Base-by-base conservation (phyloP, 371 early-diverging fungal genomes). In the Funneliformis caledonium region DNA sequence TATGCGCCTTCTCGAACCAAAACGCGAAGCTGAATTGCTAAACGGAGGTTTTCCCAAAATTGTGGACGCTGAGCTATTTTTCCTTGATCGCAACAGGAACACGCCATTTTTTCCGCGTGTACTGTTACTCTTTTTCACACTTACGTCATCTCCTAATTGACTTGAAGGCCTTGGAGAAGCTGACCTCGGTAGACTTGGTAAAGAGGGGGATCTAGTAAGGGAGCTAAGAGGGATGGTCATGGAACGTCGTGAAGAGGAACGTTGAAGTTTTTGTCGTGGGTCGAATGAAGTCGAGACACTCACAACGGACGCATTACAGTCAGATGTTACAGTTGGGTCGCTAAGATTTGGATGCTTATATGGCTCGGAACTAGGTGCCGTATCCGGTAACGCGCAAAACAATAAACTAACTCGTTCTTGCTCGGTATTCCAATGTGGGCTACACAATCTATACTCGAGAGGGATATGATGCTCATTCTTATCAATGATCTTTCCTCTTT, bases 371-470 rank as follows among this genome's bases (percentile, higher is more conserved):
- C 60, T 61, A n/a, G 87, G 87, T 19, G 84, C 82, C 2, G 91
- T 88, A 9, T 82, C 80, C 10, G 92, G 91, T 22, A 85, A 83
- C 33, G 86, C 85, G 72, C 89, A 85, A 79, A 92, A 92, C 72
- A 92, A 43, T 26, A 85, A 70, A 50, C 84, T 81, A 43, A 91
- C 79, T 0, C 96, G 87, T 73, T 94, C 94, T 45, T 86, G 80
- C 72, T 96, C 94, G 14, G 88, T 88, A 50, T 85, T 86, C 94
- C 94, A 96, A 82, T 96, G 96, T 9, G 92, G 90, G n/a, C 88
- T 83, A 82, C 96, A 96, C 43, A 96, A 85, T 7, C 89, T 86
- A 81, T 93, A 94, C 84, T 93, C 93, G 4, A 94, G 83, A 0
- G 94, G 94, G 19, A 94, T 87, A 9, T 87, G 85, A 22, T 84